These are phyloP conservation scores for Eucalyptus pumila DNA, from an alignment of 345 rosid species.

Conservation along the genomic window DNA sequence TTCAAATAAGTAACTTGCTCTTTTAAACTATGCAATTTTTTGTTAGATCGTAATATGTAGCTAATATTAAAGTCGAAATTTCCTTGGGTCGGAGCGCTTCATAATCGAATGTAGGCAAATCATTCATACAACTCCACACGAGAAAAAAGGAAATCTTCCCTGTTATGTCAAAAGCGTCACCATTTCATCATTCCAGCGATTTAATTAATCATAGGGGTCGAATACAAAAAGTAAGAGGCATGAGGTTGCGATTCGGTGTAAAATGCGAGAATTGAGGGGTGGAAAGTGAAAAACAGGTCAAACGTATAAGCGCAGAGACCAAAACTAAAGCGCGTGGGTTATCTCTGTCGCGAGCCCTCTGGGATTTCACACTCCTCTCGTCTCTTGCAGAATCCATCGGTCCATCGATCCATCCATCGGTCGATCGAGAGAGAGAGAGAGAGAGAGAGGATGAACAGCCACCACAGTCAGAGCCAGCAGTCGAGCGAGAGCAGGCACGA, in stretches of 20 bases:
- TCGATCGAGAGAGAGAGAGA: background rate
- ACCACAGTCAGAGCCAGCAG: slow-evolving; percentile 20
- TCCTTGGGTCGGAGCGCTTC: background rate
- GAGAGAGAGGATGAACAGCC: slow-evolving; percentile 24
- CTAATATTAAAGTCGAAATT: background rate
- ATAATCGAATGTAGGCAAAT: background rate
- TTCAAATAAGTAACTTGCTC: background rate
- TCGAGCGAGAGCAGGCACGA: slow-evolving; percentile 55
- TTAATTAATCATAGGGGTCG: background rate
- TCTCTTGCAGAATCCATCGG: background rate
- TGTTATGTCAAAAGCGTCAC: background rate
- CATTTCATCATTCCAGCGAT: background rate
- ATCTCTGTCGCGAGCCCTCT: background rate
- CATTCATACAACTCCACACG: background rate
- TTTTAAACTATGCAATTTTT: background rate
- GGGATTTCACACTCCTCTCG: background rate
- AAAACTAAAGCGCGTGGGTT: background rate
- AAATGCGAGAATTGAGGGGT: background rate
- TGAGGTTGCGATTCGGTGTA: background rate
- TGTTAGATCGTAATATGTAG: background rate
- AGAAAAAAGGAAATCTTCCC: background rate
- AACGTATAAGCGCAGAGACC: background rate
- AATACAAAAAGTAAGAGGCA: background rate
- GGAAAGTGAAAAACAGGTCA: background rate
- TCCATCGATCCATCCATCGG: background rate